Evolutionary conservation across 805 yeast genomes (phyloP).

Genomic region (Barnettozyma pratensis): DNA sequence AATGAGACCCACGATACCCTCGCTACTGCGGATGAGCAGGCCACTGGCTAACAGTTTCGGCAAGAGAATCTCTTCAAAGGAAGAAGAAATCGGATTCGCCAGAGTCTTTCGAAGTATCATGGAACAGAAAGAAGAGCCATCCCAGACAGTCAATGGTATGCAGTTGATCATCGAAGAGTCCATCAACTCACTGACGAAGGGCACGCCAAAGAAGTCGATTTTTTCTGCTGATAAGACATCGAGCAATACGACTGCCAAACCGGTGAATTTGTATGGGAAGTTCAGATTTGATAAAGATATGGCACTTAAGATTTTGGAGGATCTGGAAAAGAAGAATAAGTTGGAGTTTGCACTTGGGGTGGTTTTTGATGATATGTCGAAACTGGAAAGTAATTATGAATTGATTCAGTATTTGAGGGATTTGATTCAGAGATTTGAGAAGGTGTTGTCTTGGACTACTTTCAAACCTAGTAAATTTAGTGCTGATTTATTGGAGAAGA

Average conservation of each 20-base stretch:
- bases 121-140: not conserved
- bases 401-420: not conserved
- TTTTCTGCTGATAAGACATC: too few relatives aligned
- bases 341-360: not conserved
- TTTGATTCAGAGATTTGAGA: not conserved
- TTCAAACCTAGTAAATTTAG: conserved; percentile 1
- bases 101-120: conserved; percentile 2
- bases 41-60: not conserved
- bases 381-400: not conserved
- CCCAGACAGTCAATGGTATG: not conserved
- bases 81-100: conserved; percentile 3
- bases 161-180: conserved; percentile 6
- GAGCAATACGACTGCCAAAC: too few relatives aligned
- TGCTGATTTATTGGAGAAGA: not conserved
- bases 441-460: not conserved
- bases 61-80: conserved; percentile 3
- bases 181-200: not conserved
- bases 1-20: not conserved
- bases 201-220: not conserved
- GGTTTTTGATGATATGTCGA: not conserved
- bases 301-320: conserved; percentile 1
- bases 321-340: conserved; percentile 5
- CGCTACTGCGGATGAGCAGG: not conserved
- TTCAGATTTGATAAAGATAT: not conserved
- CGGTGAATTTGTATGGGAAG: not conserved